Percentiles rank a stretch among this genome's conserved stretches.
phyloP scores from a whole-genome alignment of 2,329 filamentous ascomycete species.

The Neofusicoccum ribis region DNA sequence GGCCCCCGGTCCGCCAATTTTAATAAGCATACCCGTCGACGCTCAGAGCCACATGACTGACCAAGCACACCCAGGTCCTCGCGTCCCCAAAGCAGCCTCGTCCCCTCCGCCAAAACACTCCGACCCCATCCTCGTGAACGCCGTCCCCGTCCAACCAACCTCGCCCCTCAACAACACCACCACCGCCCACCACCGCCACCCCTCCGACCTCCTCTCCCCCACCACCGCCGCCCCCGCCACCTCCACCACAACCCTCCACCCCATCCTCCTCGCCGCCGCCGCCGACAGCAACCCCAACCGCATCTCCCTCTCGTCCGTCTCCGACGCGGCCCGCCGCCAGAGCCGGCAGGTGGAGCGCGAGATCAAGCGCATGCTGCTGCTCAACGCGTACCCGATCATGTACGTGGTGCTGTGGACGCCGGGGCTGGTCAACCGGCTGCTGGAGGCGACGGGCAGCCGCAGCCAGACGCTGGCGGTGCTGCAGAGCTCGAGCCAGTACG shows the following conservation, averaged over 20 bases:
- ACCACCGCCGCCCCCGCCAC: not conserved
- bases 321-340: no score
- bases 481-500: no score
- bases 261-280: no score
- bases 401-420: slow-evolving; percentile 39
- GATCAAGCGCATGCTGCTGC: slow-evolving; percentile 31
- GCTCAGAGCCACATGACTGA: not conserved
- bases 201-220: not conserved
- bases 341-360: no score
- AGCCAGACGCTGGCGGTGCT: no score
- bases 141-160: not conserved
- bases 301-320: no score
- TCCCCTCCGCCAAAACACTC: not conserved
- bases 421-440: no score
- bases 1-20: not conserved
- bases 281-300: no score
- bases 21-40: not conserved
- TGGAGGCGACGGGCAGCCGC: no score
- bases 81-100: not conserved
- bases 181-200: not conserved
- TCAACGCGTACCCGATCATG: slow-evolving; percentile 37
- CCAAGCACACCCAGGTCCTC: not conserved
- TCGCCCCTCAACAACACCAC: not conserved
- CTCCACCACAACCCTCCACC: not conserved
- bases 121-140: not conserved